Evolutionary conservation across 1,284 basidiomycete genomes (phyloP), one percentile per base, ranked within the genome.

Genomic region (Cryptococcus depauperatus): DNA sequence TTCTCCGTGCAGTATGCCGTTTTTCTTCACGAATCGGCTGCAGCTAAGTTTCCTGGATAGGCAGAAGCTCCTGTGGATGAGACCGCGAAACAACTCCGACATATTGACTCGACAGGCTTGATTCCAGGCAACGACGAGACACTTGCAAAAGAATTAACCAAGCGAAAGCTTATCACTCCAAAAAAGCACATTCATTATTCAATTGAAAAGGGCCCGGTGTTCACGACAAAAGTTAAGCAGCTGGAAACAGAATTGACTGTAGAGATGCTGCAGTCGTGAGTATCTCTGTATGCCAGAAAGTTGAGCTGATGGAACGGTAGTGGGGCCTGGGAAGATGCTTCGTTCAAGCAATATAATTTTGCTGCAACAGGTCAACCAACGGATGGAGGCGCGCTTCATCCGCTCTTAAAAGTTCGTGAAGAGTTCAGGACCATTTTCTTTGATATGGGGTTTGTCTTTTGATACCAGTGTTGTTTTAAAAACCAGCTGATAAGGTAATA

Each of bases 341-440:
- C 75, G 8, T 98, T 91, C 80, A 99, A 99, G 68, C 91, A 92
- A 69, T 99, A 98, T 76, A 99, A 99, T 73, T 98, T 98, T 64
- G 89, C 96, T 60, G 93, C 95, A 1, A 89, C 92, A 57, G 95
- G 95, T 50, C 80, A 84, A 32, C 84, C 84, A 4, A 84, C 91
- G 3, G 79, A 79, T 27, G 86, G 89, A 25, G 95, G 95, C 41
- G 90, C 92, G 10, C 75, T 98, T 27, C 95, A 98, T 70, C 95
- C 93, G 5, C 77, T 99, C 25, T 79, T 98, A 56, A 98, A 98
- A 75, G 95, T 99, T 28, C 79, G 95, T 44, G 93, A 98, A 70
- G 95, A 99, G 72, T 91, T 99, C 70, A 79, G 92, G 43, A 86
- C 87, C 66, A 97, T 98, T 64, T 99, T 99, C 78, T 80, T 99